Evolutionary conservation across 192 early-diverging fungal species (phyloP), one percentile per base, ranked within the genome.

Genomic region (Globomyces pollinis-pini): DNA sequence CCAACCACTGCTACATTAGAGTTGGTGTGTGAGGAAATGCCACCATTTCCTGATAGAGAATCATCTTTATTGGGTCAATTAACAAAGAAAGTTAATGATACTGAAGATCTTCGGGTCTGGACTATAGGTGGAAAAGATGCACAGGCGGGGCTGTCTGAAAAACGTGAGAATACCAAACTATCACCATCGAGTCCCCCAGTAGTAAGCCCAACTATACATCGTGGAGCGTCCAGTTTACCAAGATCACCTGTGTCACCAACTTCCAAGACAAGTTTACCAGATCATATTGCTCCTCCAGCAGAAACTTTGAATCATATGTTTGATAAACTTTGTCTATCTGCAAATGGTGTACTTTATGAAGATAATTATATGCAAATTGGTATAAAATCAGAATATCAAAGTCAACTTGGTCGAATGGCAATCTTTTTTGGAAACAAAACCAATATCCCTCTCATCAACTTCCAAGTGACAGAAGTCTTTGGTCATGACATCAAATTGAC

Each of bases 11-110:
- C 90, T 20, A 73, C 98, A 28, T 64, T 99, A 23, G 90, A 93
- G 34, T 87, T 86, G 0, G 88, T 94, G 23, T 95, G 93, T 63
- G 97, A 96, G 59, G 95, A 98, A 68, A 99, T 99, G 91, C 97
- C 97, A 43, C 90, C 90, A 33, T 99, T 91, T 74, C 89, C 92
- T 1, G 91, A 94, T 62, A 82, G 91, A 21, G 92, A 93, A 64
- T 97, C 94, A 1, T 87, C 91, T 0, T 73, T 99, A 39, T 66
- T 98, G 39, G 83, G 81, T 2, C 64, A 85, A 15, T 69, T 99
- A 59, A 86, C 92, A 12, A 86, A 91, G 65, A 86, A 90, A 62
- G 85, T 90, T 6, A 74, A 84, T 8, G 88, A 93, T 67, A 96
- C 95, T 0, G 93, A 96, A 63, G 95, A 98, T 59, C 92, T 92